phyloP scores from a whole-genome alignment of 1,284 basidiomycete genomes.

The Taiwanofungus camphoratus region DNA sequence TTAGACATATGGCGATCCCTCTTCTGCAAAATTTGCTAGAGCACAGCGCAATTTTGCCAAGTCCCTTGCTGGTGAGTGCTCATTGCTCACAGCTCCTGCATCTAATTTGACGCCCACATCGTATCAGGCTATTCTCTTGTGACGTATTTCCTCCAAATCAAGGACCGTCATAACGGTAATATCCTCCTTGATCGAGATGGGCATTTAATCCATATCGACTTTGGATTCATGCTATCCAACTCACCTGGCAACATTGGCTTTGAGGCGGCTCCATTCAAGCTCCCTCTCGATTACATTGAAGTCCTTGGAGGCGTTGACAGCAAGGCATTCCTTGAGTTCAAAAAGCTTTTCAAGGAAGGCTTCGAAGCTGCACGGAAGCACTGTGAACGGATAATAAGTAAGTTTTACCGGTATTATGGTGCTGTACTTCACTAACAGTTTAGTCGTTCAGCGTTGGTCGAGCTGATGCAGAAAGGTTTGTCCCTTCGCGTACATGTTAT shows the following conservation, averaged over 20 bases:
- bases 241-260: constrained; percentile 98
- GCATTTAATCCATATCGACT: constrained; percentile 94
- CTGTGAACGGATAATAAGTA: constrained; percentile 94
- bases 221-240: constrained; percentile 97
- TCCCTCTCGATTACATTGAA: constrained; percentile 93
- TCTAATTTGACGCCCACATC: not conserved
- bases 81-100: not conserved
- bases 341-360: constrained; percentile 83
- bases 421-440: not conserved
- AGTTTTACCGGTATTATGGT: constrained; percentile 27
- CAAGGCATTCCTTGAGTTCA: constrained; percentile 81
- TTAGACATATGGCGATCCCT: constrained; percentile 87
- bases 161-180: constrained; percentile 98
- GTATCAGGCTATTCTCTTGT: constrained; percentile 84
- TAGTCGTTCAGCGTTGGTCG: constrained; percentile 68
- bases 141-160: constrained; percentile 95
- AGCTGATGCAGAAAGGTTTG: constrained; percentile 91
- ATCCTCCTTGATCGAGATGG: constrained; percentile 95
- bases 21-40: constrained; percentile 78
- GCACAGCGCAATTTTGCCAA: constrained; percentile 92
- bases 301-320: constrained; percentile 87
- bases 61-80: constrained; percentile 72
- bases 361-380: constrained; percentile 95
- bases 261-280: constrained; percentile 98
- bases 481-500: not conserved